These are phyloP conservation scores for Penicillium lividum DNA, from an alignment of 495 filamentous ascomycete genomes.

Conservation along the genomic window DNA sequence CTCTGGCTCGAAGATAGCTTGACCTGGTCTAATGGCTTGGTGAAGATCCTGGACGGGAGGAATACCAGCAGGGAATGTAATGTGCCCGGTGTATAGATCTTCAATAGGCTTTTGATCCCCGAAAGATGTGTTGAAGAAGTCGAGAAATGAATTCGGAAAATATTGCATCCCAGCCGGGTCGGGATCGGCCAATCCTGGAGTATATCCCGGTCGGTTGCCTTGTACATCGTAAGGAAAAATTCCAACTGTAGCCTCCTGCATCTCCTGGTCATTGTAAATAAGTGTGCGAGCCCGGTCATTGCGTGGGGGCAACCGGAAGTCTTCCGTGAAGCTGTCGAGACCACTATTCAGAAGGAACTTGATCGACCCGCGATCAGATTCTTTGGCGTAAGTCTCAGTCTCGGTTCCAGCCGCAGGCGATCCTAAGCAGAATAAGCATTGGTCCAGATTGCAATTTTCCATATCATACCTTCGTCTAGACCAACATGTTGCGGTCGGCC, in stretches of 20 bases:
- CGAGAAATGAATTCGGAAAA: constrained; percentile 43
- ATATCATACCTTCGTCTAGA: constrained; percentile 22
- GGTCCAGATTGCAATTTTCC: not conserved
- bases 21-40: constrained; percentile 19
- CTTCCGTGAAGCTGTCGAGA: constrained; percentile 48
- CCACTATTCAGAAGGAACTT: constrained; percentile 50
- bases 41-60: constrained; percentile 23
- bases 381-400: constrained; percentile 27
- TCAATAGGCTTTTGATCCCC: constrained; percentile 31
- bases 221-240: constrained; percentile 24
- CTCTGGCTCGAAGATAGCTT: constrained; percentile 36
- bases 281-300: constrained; percentile 40
- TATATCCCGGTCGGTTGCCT: constrained; percentile 16
- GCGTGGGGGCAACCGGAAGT: constrained; percentile 45
- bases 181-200: constrained; percentile 26
- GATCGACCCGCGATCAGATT: constrained; percentile 49
- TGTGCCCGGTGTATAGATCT: constrained; percentile 22
- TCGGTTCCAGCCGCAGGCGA: constrained; percentile 22
- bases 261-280: constrained; percentile 31
- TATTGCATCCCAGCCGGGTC: constrained; percentile 33
- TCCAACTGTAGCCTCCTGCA: constrained; percentile 21
- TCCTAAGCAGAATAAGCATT: constrained; percentile 17
- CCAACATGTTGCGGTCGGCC: constrained; percentile 13
- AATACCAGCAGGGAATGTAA: constrained; percentile 20
- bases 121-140: constrained; percentile 47